Percentiles rank a stretch among this genome's conserved stretches.
phyloP scores from a whole-genome alignment of 495 filamentous ascomycete genomes.

The Evernia prunastri region DNA sequence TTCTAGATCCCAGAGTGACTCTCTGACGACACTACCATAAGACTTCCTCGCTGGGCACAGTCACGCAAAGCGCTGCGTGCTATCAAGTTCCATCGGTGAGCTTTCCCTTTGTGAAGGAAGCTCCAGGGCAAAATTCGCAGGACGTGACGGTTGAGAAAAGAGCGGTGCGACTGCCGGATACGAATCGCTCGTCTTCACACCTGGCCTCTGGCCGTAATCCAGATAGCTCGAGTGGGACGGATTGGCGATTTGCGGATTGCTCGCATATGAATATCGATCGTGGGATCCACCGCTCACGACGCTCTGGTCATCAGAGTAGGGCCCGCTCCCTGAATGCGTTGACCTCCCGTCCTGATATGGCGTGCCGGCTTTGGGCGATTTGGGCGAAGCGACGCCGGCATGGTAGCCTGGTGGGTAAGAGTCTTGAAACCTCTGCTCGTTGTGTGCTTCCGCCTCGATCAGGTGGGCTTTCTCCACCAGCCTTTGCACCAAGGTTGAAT shows the following conservation, averaged over 20 bases:
- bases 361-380: neutral
- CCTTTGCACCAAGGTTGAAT: constrained; percentile 57
- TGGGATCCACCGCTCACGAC: constrained; percentile 4
- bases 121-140: constrained; percentile 10
- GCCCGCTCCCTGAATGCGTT: neutral
- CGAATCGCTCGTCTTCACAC: neutral
- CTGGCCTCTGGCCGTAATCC: constrained; percentile 2
- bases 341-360: constrained; percentile 8
- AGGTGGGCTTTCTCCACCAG: constrained; percentile 53
- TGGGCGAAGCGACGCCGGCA: constrained; percentile 1
- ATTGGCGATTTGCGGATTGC: neutral
- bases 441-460: constrained; percentile 23
- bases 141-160: neutral
- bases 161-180: neutral
- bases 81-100: constrained; percentile 10
- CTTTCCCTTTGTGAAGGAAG: constrained; percentile 5
- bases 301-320: constrained; percentile 1
- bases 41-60: too few relatives aligned
- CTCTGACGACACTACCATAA: neutral
- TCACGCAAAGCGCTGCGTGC: neutral
- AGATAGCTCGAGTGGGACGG: constrained; percentile 1
- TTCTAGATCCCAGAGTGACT: neutral
- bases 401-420: constrained; percentile 18
- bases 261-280: constrained; percentile 7
- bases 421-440: constrained; percentile 19